phyloP scores from a whole-genome alignment of 2,329 filamentous ascomycete species.

The Diaporthe sp. region DNA sequence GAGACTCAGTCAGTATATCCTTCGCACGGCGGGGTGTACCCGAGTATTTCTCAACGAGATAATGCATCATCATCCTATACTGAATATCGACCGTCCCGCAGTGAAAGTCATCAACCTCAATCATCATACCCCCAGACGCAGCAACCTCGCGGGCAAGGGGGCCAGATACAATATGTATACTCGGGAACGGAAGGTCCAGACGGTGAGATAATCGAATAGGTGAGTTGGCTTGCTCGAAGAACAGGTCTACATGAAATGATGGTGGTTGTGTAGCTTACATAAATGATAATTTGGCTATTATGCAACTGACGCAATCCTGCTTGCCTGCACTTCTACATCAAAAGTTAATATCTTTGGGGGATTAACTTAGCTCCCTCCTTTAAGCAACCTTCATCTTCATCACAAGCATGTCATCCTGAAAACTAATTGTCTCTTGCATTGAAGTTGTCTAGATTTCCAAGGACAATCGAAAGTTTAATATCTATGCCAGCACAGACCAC shows the following conservation, averaged over 20 bases:
- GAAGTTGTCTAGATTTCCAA: too few species aligned
- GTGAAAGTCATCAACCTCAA: not conserved
- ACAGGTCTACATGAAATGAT: not conserved
- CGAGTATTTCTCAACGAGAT: not conserved
- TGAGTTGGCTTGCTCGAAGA: too few species aligned
- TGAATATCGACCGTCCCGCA: not conserved
- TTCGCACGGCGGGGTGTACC: not conserved
- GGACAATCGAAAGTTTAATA: too few species aligned
- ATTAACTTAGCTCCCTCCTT: too few species aligned
- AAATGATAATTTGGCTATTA: not conserved
- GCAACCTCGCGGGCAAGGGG: not conserved
- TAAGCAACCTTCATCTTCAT: too few species aligned
- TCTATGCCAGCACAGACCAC: too few species aligned
- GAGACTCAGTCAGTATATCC: not conserved
- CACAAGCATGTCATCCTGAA: too few species aligned
- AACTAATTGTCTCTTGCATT: too few species aligned
- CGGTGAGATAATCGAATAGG: constrained; percentile 8
- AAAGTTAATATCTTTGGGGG: not conserved
- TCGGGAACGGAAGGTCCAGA: not conserved
- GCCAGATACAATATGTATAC: not conserved
- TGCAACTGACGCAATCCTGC: not conserved
- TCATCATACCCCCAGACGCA: not conserved
- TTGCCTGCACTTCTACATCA: not conserved
- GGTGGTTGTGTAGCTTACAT: not conserved
- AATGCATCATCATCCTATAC: not conserved